These are phyloP conservation scores for Brasenia schreberi DNA, from an alignment of 164 flowering plant species.

Conservation along the genomic window DNA sequence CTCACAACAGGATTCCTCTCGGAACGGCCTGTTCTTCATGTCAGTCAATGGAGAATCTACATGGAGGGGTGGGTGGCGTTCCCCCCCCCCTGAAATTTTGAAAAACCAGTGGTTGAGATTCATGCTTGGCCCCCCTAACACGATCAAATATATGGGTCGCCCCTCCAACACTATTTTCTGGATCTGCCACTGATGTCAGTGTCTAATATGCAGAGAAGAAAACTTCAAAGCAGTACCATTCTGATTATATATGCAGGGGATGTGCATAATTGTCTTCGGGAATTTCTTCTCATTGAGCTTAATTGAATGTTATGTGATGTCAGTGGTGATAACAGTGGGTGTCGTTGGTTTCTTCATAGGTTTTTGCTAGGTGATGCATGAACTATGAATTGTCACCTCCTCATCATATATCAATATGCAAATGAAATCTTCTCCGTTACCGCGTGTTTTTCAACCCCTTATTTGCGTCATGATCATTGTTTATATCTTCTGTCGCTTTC, in stretches of 20 bases:
- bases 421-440: not conserved
- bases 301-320: not conserved
- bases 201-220: not conserved
- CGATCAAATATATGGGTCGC: too few species aligned
- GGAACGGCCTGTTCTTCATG: not conserved
- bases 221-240: not conserved
- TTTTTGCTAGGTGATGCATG: conserved; percentile 4
- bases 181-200: too few species aligned
- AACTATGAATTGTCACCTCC: not conserved
- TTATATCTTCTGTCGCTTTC: not conserved
- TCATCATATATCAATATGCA: not conserved
- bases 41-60: too few species aligned
- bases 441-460: not conserved
- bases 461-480: not conserved
- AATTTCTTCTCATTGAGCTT: not conserved
- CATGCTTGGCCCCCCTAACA: too few species aligned
- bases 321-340: conserved; percentile 1
- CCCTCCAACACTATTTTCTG: too few species aligned
- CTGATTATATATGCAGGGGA: not conserved
- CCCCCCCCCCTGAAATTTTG: too few species aligned
- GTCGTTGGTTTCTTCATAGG: conserved; percentile 14
- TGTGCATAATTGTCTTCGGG: not conserved
- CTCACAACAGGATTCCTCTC: not conserved
- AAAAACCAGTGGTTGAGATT: too few species aligned
- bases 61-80: too few species aligned